phyloP scores from a whole-genome alignment of 2,329 filamentous ascomycete species.

The Colletotrichum limetticola region DNA sequence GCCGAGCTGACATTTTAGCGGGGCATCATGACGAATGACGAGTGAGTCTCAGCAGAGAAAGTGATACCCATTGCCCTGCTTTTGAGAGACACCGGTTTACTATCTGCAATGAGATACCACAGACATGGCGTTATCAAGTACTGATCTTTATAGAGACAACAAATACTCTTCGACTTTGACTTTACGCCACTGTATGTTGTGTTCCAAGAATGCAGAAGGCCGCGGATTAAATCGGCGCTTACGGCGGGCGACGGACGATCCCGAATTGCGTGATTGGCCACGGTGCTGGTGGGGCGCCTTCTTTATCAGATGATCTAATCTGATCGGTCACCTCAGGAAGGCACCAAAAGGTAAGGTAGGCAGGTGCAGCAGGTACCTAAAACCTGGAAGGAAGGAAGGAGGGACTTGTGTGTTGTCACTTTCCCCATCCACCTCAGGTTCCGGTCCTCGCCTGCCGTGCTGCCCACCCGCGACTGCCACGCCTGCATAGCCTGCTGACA shows the following conservation, averaged over 20 bases:
- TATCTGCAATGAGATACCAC: background rate
- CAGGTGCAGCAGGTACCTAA: too few relatives aligned
- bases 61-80: background rate
- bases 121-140: background rate
- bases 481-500: background rate
- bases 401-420: background rate
- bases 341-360: too few relatives aligned
- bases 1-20: constrained; percentile 5
- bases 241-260: constrained; percentile 18
- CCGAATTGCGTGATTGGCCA: constrained; percentile 6
- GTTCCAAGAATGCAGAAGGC: background rate
- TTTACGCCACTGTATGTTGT: background rate
- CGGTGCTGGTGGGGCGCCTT: constrained; percentile 6
- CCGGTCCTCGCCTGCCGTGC: constrained; percentile 2
- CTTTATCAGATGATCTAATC: constrained; percentile 36
- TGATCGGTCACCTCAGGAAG: constrained; percentile 9
- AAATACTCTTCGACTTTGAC: background rate
- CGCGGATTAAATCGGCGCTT: constrained; percentile 9
- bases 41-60: background rate
- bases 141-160: background rate
- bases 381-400: background rate
- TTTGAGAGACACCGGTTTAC: background rate
- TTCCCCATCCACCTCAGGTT: background rate
- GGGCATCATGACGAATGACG: background rate
- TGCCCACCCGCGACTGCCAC: background rate